These are phyloP conservation scores for Musa troglodytarum DNA, from an alignment of 176 grass and related monocot species.

Conservation along the genomic window DNA sequence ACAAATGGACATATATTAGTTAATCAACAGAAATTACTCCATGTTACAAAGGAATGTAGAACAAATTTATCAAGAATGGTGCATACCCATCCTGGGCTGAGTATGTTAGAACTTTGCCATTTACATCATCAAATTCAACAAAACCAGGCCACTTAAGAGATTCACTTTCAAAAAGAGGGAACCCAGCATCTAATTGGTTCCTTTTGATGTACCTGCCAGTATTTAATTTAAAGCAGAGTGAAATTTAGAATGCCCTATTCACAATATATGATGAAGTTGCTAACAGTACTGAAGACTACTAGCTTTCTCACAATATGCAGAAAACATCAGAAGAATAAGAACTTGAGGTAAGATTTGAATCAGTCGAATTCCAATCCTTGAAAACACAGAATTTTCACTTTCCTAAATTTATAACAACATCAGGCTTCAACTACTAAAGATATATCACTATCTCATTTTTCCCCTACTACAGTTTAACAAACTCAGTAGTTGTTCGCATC, in stretches of 20 bases:
- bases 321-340: no score
- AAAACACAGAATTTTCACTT: no score
- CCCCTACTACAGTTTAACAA: neutral
- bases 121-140: conserved; percentile 97
- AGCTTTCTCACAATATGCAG: neutral
- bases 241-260: neutral
- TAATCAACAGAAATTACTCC: neutral
- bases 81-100: conserved; percentile 83
- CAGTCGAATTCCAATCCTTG: no score
- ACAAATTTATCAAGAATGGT: conserved; percentile 10
- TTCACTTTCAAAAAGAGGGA: no score
- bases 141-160: conserved; percentile 98
- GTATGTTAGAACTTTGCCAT: conserved; percentile 86
- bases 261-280: neutral
- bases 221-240: neutral
- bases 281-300: neutral
- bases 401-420: neutral
- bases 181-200: conserved; percentile 75
- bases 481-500: no score
- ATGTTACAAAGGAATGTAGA: neutral
- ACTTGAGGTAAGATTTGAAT: no score
- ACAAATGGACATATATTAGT: conserved; percentile 19
- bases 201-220: conserved; percentile 76
- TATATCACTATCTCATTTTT: no score
- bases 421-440: no score